These are phyloP conservation scores for Scheffersomyces stipitis DNA, from an alignment of 805 yeast genomes.

Conservation along the genomic window DNA sequence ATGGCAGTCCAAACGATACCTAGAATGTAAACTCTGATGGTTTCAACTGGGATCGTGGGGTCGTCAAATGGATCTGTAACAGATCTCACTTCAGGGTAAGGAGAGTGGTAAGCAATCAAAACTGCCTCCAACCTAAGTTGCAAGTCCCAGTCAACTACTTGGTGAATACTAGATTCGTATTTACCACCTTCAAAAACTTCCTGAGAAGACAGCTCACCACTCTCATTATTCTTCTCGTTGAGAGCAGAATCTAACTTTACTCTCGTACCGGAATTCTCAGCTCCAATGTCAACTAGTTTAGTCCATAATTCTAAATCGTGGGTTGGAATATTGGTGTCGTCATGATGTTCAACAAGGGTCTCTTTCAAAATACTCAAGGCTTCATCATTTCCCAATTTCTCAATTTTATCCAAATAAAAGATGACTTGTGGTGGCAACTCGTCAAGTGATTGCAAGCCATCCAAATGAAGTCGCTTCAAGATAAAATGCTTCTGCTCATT, in stretches of 20 bases:
- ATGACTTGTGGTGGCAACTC: conserved; percentile 30
- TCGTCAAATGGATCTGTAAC: conserved; percentile 26
- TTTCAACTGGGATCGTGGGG: conserved; percentile 32
- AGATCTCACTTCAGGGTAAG: conserved; percentile 32
- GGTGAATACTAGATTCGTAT: background rate
- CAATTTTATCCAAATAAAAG: conserved; percentile 29
- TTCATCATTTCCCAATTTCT: conserved; percentile 15
- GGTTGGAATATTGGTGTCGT: conserved; percentile 33
- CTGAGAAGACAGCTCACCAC: background rate
- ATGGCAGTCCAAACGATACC: conserved; percentile 17
- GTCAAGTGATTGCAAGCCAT: conserved; percentile 24
- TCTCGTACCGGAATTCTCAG: background rate
- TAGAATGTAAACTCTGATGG: conserved; percentile 30
- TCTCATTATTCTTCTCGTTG: background rate
- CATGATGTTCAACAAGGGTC: conserved; percentile 26
- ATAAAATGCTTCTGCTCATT: conserved; percentile 26
- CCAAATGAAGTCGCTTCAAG: conserved; percentile 26
- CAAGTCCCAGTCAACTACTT: conserved; percentile 14
- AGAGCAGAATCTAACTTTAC: background rate
- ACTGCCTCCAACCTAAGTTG: conserved; percentile 19
- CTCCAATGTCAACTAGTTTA: conserved; percentile 9
- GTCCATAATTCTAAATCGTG: conserved; percentile 25
- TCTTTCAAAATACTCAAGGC: conserved; percentile 28
- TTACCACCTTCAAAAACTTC: background rate
- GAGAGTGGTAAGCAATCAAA: conserved; percentile 24